Percentiles rank a stretch among this genome's conserved stretches.
phyloP scores from a whole-genome alignment of 805 yeast species.

The Wickerhamomyces rabaulensis region DNA sequence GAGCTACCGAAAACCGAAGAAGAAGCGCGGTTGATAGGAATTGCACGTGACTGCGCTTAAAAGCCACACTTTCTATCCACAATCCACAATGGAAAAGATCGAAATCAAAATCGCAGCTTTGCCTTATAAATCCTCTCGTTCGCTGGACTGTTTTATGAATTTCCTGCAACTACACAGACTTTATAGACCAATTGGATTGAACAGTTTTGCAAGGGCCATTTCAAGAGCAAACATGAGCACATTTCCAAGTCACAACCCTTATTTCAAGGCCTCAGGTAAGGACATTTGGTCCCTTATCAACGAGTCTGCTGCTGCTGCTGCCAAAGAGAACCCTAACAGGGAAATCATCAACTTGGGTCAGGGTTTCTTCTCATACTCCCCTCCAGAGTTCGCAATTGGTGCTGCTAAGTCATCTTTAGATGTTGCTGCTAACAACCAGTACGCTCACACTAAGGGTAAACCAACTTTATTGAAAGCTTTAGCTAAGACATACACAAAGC shows the following conservation, averaged over 20 bases:
- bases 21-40: neutral
- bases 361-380: slow-evolving; percentile 94
- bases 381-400: slow-evolving; percentile 86
- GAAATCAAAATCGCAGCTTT: neutral
- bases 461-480: slow-evolving; percentile 68
- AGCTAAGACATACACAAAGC: slow-evolving; percentile 64
- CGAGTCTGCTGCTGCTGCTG: slow-evolving; percentile 85
- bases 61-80: neutral
- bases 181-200: neutral
- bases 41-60: neutral
- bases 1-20: neutral
- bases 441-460: slow-evolving; percentile 87
- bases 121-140: neutral
- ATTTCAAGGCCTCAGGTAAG: slow-evolving; percentile 66
- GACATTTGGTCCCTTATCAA: slow-evolving; percentile 96
- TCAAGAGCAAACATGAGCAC: slow-evolving; percentile 11
- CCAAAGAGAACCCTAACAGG: slow-evolving; percentile 60
- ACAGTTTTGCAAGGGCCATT: neutral
- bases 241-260: slow-evolving; percentile 52
- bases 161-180: neutral
- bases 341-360: slow-evolving; percentile 90
- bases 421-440: slow-evolving; percentile 77
- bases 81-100: neutral
- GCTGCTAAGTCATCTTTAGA: slow-evolving; percentile 77
- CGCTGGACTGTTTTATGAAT: neutral